phyloP scores from a whole-genome alignment of 1,139 yeast genomes.

The Candida pseudoviswanathii region DNA sequence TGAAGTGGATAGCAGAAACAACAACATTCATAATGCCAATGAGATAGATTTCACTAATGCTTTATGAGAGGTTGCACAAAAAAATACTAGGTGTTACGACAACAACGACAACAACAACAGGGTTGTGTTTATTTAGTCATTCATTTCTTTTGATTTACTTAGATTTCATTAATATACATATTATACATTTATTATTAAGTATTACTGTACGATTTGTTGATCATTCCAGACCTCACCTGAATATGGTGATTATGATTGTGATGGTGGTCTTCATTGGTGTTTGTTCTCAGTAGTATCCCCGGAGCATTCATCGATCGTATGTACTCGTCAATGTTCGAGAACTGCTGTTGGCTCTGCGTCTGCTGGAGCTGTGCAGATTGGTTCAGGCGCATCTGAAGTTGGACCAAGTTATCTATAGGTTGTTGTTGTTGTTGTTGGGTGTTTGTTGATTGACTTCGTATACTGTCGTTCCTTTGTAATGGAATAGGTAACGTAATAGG shows the following conservation, averaged over 20 bases:
- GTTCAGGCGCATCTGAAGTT: slow-evolving; percentile 10
- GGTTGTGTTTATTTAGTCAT: no score
- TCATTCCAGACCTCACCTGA: background rate
- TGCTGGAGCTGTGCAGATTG: background rate
- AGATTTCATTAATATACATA: background rate
- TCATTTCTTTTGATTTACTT: no score
- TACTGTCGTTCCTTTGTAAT: background rate
- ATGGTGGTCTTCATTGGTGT: background rate
- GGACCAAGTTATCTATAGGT: slow-evolving; percentile 6
- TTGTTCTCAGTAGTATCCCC: background rate
- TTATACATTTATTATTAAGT: background rate
- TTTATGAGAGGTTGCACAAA: background rate
- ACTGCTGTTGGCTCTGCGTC: slow-evolving; percentile 17
- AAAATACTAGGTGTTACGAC: background rate
- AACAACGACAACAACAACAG: background rate
- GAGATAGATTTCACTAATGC: slow-evolving; percentile 24
- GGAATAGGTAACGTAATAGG: background rate
- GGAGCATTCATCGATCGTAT: slow-evolving; percentile 21
- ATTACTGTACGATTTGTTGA: slow-evolving; percentile 1
- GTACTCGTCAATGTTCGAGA: slow-evolving; percentile 38
- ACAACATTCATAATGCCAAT: slow-evolving; percentile 4
- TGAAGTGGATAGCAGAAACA: slow-evolving; percentile 8
- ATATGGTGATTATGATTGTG: background rate
- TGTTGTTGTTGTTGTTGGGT: slow-evolving; percentile 3
- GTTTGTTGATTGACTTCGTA: background rate